Percentiles rank a stretch among this genome's conserved stretches.
Evolutionary conservation across 2,329 filamentous ascomycete genomes (phyloP).

Genomic region (Colletotrichum sp.): DNA sequence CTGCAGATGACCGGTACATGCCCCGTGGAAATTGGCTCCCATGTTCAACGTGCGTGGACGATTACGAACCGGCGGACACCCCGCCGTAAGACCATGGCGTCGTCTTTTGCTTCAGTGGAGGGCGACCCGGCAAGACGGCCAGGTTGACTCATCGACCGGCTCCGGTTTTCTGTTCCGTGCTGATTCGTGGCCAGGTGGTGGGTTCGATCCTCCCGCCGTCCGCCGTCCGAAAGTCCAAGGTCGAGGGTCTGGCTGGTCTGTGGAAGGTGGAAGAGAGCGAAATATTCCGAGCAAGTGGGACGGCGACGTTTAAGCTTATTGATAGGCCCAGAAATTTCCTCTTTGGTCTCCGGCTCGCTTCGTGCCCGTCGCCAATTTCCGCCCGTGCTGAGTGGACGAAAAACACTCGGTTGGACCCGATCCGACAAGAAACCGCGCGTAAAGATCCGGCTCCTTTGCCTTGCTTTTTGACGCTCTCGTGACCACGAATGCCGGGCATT

Average conservation of each 20-base stretch:
- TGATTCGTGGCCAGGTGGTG: not conserved
- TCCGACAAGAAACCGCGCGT: slow-evolving; percentile 9
- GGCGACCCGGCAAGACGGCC: not conserved
- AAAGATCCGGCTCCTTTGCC: not conserved
- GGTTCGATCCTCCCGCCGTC: not conserved
- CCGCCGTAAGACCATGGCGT: slow-evolving; percentile 6
- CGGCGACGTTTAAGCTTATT: slow-evolving; percentile 18
- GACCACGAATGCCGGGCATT: not conserved
- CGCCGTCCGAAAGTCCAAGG: not conserved
- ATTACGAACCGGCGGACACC: slow-evolving; percentile 16
- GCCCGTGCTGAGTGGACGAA: not conserved
- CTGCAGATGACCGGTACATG: not conserved
- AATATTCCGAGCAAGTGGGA: slow-evolving; percentile 7
- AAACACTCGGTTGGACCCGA: slow-evolving; percentile 10
- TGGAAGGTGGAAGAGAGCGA: not conserved
- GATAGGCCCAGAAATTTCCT: slow-evolving; percentile 9
- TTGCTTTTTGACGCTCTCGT: not conserved
- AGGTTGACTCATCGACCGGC: slow-evolving; percentile 3
- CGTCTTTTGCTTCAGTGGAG: not conserved
- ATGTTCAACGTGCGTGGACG: slow-evolving; percentile 3
- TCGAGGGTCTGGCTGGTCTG: not conserved
- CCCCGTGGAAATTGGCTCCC: not conserved
- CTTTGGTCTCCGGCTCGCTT: not conserved
- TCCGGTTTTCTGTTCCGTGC: not conserved
- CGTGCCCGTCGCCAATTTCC: not conserved